Percentiles rank a stretch among this genome's conserved stretches.
Conservation (phyloP, 768 basidiomycete species). For the Mycena galopus region DNA sequence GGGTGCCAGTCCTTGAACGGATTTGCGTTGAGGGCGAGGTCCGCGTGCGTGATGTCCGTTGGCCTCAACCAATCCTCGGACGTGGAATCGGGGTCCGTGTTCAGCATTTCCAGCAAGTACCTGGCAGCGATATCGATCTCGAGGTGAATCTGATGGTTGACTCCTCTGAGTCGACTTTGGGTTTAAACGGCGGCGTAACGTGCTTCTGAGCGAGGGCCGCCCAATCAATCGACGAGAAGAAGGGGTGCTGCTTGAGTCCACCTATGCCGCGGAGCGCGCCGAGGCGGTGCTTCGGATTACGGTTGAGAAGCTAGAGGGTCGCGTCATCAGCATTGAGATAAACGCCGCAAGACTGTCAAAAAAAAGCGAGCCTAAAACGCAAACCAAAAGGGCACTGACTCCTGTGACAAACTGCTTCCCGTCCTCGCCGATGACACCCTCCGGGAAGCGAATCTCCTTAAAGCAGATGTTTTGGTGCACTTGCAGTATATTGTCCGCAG, state of each 20-base stretch:
- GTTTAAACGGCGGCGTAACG: slow-evolving; percentile 97
- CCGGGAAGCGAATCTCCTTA: slow-evolving; percentile 98
- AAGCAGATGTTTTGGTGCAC: slow-evolving; percentile 99
- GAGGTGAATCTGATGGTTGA: no score
- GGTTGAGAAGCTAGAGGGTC: slow-evolving; percentile 85
- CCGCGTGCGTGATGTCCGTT: no score
- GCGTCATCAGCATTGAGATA: slow-evolving; percentile 36
- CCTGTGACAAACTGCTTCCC: slow-evolving; percentile 99
- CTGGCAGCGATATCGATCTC: no score
- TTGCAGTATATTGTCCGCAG: slow-evolving; percentile 98
- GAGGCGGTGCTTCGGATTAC: slow-evolving; percentile 97
- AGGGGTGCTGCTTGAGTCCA: slow-evolving; percentile 96
- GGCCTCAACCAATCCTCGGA: no score
- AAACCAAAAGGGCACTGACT: slow-evolving; percentile 69
- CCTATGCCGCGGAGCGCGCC: slow-evolving; percentile 91
- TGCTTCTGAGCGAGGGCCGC: slow-evolving; percentile 86
- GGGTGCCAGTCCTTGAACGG: no score
- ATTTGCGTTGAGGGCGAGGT: no score
- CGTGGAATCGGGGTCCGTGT: no score
- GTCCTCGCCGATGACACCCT: slow-evolving; percentile 96
- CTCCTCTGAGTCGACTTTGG: slow-evolving; percentile 97
- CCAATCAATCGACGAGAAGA: slow-evolving; percentile 96
- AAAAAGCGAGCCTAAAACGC: slow-evolving; percentile 23
- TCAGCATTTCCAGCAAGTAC: no score
- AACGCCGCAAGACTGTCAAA: slow-evolving; percentile 32